phyloP scores from a whole-genome alignment of 2,329 filamentous ascomycete species.

The Plenodomus lindquistii region DNA sequence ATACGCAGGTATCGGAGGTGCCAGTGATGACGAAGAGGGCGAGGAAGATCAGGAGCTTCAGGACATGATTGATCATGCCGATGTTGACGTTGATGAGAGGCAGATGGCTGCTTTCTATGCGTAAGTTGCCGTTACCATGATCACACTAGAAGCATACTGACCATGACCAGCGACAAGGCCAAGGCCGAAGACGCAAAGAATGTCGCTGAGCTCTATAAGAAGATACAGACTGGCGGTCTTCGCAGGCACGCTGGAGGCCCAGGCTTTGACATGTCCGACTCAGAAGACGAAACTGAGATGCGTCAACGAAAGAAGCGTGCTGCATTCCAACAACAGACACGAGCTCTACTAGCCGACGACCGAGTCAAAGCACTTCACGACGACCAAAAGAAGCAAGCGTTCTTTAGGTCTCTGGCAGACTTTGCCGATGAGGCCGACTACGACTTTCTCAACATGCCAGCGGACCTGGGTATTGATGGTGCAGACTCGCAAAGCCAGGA shows the following conservation, averaged over 20 bases:
- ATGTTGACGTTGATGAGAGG: constrained; percentile 76
- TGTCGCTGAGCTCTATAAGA: constrained; percentile 88
- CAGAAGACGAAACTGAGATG: constrained; percentile 82
- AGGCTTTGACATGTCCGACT: constrained; percentile 78
- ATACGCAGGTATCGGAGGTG: constrained; percentile 90
- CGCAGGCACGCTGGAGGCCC: constrained; percentile 71
- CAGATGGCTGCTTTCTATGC: constrained; percentile 85
- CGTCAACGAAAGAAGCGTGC: constrained; percentile 78
- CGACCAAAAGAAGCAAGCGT: constrained; percentile 86
- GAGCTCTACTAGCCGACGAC: constrained; percentile 84
- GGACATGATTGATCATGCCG: constrained; percentile 85
- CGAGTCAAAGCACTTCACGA: constrained; percentile 88
- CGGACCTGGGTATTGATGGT: constrained; percentile 28
- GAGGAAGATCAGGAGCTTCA: constrained; percentile 75
- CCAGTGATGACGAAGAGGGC: constrained; percentile 80
- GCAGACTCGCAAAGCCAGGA: constrained; percentile 36
- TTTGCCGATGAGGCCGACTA: constrained; percentile 71
- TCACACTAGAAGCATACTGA: constrained; percentile 20
- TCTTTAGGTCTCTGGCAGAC: constrained; percentile 88
- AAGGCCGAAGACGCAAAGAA: constrained; percentile 81
- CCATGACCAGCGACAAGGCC: constrained; percentile 70
- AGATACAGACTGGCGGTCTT: constrained; percentile 86
- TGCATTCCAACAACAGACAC: constrained; percentile 90
- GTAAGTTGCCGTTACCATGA: constrained; percentile 59
- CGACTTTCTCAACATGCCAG: constrained; percentile 68